Conservation (phyloP, 176 grass and related monocot genomes). For the Rhynchospora tenuis region DNA sequence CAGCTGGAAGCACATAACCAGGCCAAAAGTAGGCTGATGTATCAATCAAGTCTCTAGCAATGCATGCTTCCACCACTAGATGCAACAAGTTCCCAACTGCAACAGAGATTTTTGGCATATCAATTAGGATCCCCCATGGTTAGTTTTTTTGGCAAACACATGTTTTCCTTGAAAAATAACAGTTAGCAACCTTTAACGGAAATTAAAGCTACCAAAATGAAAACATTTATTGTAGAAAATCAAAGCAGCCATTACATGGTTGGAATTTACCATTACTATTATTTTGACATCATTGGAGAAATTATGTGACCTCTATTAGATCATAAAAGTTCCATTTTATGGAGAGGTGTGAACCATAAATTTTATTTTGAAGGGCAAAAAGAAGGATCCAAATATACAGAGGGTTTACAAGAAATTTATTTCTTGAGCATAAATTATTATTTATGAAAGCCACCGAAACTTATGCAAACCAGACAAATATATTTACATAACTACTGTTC, state of each 20-base stretch:
- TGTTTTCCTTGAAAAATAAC: neutral
- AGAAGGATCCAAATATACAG: neutral
- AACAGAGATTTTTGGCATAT: constrained; percentile 7
- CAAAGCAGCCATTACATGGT: neutral
- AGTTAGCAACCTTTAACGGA: neutral
- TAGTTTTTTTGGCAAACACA: neutral
- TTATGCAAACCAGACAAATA: neutral
- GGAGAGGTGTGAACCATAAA: neutral
- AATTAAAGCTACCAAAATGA: constrained; percentile 33
- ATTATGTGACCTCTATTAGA: neutral
- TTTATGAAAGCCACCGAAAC: neutral
- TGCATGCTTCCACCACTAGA: constrained; percentile 78
- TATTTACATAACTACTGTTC: neutral
- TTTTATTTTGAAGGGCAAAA: neutral
- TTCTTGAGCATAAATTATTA: neutral
- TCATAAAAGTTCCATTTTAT: neutral
- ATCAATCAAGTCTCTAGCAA: constrained; percentile 72
- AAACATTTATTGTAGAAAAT: neutral
- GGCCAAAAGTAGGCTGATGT: constrained; percentile 84
- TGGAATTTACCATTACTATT: neutral
- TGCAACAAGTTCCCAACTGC: constrained; percentile 73
- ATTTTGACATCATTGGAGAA: neutral
- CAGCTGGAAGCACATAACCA: constrained; percentile 41
- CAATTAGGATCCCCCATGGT: neutral
- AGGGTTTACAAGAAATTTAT: neutral